Conservation (phyloP, 1,139 yeast genomes). For the Hansenula sp. region DNA sequence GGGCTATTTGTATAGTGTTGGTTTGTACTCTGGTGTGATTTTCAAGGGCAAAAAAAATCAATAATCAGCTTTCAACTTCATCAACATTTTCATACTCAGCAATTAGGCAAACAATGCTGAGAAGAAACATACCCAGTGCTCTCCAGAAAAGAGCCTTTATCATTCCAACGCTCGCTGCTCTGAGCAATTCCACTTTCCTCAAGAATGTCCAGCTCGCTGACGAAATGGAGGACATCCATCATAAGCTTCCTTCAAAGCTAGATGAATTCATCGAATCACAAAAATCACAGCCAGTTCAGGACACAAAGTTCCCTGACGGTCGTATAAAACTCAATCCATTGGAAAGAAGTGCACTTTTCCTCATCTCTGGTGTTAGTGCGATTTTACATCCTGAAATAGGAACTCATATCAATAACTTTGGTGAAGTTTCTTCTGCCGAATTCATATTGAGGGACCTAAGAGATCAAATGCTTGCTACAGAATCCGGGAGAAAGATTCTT, state of each 20-base stretch:
- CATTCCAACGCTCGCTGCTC: constrained; percentile 15
- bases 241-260: background rate
- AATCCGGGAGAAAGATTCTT: constrained; percentile 71
- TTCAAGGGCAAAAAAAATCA: background rate
- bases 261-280: background rate
- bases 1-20: background rate
- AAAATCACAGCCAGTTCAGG: background rate
- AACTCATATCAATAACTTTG: constrained; percentile 75
- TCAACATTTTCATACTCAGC: background rate
- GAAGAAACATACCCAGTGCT: background rate
- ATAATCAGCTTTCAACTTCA: background rate
- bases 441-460: constrained; percentile 60
- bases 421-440: constrained; percentile 85
- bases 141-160: constrained; percentile 9
- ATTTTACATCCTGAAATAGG: constrained; percentile 70
- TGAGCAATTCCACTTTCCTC: constrained; percentile 16
- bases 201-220: constrained; percentile 18
- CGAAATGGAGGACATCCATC: constrained; percentile 11
- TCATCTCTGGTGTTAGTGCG: constrained; percentile 81
- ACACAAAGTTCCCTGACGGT: constrained; percentile 30
- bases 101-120: background rate
- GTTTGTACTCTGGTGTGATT: background rate
- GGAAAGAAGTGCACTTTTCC: constrained; percentile 63
- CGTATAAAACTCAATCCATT: constrained; percentile 69
- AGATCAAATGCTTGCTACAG: constrained; percentile 68